Percentiles rank a stretch among this genome's conserved stretches.
These are phyloP conservation scores for Heliosperma pusillum DNA, from an alignment of 148 eudicot genomes.

Conservation along the genomic window DNA sequence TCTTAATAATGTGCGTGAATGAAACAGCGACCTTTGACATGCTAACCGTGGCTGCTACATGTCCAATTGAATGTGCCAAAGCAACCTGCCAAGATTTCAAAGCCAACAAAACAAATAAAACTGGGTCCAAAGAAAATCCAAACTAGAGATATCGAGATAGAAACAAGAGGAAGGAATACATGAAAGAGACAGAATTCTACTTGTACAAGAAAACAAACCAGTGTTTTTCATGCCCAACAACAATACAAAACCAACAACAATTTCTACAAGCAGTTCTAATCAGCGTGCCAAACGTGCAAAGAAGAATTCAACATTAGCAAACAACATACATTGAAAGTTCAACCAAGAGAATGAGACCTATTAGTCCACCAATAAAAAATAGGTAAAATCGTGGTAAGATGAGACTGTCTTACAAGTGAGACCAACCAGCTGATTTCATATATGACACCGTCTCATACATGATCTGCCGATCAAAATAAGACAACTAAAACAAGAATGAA, in stretches of 20 bases:
- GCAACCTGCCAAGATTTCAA: conserved; percentile 61
- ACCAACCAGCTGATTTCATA: not conserved
- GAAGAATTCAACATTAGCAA: conserved; percentile 3
- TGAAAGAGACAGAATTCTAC: conserved; percentile 8
- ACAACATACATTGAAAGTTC: not conserved
- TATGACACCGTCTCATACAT: not conserved
- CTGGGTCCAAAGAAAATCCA: conserved; percentile 13
- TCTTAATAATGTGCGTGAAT: conserved; percentile 94
- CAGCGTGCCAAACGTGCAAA: not conserved
- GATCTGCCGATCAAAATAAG: not conserved
- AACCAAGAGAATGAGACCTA: not conserved
- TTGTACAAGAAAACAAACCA: conserved; percentile 12
- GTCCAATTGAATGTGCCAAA: conserved; percentile 94
- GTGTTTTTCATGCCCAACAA: conserved; percentile 8
- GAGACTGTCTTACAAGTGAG: not conserved
- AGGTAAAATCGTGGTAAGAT: no score
- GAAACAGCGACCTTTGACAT: conserved; percentile 99
- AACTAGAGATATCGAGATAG: conserved; percentile 7
- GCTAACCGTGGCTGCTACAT: conserved; percentile 97
- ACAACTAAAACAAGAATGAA: not conserved
- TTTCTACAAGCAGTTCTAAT: not conserved
- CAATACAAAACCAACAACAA: conserved; percentile 15
- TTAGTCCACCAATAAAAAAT: not conserved
- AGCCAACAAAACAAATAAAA: conserved; percentile 11
- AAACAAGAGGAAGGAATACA: conserved; percentile 1